Base-by-base conservation (phyloP, 306 rosid genomes). In the Inga laurina region DNA sequence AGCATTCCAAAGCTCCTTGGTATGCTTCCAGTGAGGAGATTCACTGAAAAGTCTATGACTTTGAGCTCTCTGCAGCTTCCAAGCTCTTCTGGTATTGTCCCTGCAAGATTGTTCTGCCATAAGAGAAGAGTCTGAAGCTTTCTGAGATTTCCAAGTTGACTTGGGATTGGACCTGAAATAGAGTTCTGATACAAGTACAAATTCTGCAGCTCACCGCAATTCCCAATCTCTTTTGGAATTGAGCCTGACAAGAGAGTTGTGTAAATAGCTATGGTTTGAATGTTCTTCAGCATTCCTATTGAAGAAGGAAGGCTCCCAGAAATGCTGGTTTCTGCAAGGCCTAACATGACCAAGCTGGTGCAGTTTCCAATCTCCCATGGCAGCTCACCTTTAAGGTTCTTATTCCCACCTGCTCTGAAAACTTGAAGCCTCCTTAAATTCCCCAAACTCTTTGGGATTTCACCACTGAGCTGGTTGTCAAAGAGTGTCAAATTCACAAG, bases 351-450 rank as follows among this genome's bases (percentile, higher is more conserved):
- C 92, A 97, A 88, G 78, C 71, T 88, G 75, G 90, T 91, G 93
- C 99, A 97, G 89, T 90, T 92, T 79, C 97, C 98, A 79, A 97
- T 94, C 83, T 90, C 99, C 88, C 88, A 83, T 56, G 99, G 99
- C 32, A 97, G 78, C 85, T 88, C 92, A 72, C 97, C 98, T 70
- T 89, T 89, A 3, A 97, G 88, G 51, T 88, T 82, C 68, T 87
- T 89, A 80, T 97, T 97, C 62, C 99, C 99, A 19, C 99, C 99
- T 9, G 88, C 97, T 90, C 97, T 90, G 78, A 94, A 88, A 2
- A 88, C 82, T 86, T 92, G 87, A 15, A 97, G 91, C 72, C 85
- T 90, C 30, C 75, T 88, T 57, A 97, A 80, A 49, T 73, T 87
- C 35, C 97, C 99, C 75, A 92, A 76, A 78, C 93, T 91, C 88